These are phyloP conservation scores for Ambrosiella xylebori DNA, from an alignment of 2,329 filamentous ascomycete species.

Conservation along the genomic window DNA sequence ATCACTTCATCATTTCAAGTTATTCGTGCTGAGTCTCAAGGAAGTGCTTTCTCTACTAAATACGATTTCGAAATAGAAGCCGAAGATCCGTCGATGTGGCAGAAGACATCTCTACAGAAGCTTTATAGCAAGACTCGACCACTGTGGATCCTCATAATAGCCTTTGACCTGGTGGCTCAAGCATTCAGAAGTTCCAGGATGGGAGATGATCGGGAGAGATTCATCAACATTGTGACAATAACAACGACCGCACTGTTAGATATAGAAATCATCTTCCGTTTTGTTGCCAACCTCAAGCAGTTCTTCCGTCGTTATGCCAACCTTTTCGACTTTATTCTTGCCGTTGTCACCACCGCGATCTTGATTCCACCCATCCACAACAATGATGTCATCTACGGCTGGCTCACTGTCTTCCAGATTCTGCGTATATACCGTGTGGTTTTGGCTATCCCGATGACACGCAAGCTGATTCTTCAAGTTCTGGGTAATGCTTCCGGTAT, in stretches of 20 bases:
- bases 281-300: slow-evolving; percentile 59
- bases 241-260: slow-evolving; percentile 63
- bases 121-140: slow-evolving; percentile 57
- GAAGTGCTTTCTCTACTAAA: slow-evolving; percentile 54
- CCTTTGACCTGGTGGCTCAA: slow-evolving; percentile 64
- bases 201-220: slow-evolving; percentile 37
- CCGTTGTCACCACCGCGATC: slow-evolving; percentile 67
- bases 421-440: slow-evolving; percentile 83
- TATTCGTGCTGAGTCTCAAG: slow-evolving; percentile 88
- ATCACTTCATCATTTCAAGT: slow-evolving; percentile 98
- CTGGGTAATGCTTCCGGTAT: slow-evolving; percentile 86
- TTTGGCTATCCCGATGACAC: slow-evolving; percentile 70
- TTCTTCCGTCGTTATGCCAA: slow-evolving; percentile 65
- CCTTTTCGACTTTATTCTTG: slow-evolving; percentile 62
- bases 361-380: slow-evolving; percentile 65
- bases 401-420: slow-evolving; percentile 87
- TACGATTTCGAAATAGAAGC: slow-evolving; percentile 38
- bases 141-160: slow-evolving; percentile 68
- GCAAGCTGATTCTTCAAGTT: slow-evolving; percentile 72
- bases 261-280: slow-evolving; percentile 65
- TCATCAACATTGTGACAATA: slow-evolving; percentile 59
- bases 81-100: slow-evolving; percentile 29
- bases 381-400: slow-evolving; percentile 58
- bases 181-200: slow-evolving; percentile 61
- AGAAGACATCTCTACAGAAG: slow-evolving; percentile 40